Evolutionary conservation across 371 early-diverging fungal genomes (phyloP), one percentile per base, ranked within the genome.

Genomic region (Mucor irregularis): DNA sequence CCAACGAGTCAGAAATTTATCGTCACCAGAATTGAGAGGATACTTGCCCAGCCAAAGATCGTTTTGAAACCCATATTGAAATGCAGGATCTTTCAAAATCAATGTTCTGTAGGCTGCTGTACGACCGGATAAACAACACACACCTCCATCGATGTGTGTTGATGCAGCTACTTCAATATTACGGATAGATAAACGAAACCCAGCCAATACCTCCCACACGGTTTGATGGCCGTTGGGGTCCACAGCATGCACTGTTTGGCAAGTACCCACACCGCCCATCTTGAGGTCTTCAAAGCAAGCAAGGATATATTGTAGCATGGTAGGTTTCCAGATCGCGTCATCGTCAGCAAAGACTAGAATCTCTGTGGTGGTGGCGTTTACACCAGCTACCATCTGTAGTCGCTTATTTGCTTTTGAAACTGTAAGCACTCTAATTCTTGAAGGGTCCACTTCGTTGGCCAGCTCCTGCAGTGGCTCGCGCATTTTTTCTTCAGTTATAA

Each of bases 181-280:
- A 28, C 89, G 81, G 54, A 85, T 80, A 37, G 88, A 79, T 28
- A 89, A 64, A 17, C 89, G 85, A 59, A 81, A 89, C 0, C 86
- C 88, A 5, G 89, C 84, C 10, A 89, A 64, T 26, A 87, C 81
- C 50, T 89, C 88, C 89, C 89, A 89, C 0, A 87, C 68, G 0
- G 89, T 82, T 68, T 83, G 82, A 21, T 78, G 75, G 9, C 76
- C 76, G n/a, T 73, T 74, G 7, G 80, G 70, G 11, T 81, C 68
- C 5, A 86, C 82, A 3, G 80, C 74, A 56, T 72, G 67, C 6
- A 76, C 76, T 2, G 65, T 62, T 43, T 89, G 89, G 3, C 83
- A 82, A n/a, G 89, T 89, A 5, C 88, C 87, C 0, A 89, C 88
- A 13, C 87, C 89, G n/a, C 89, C 89, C 74, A 89, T 83, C 43